phyloP scores from a whole-genome alignment of 768 basidiomycete genomes.

The Tephrocybe sp. region DNA sequence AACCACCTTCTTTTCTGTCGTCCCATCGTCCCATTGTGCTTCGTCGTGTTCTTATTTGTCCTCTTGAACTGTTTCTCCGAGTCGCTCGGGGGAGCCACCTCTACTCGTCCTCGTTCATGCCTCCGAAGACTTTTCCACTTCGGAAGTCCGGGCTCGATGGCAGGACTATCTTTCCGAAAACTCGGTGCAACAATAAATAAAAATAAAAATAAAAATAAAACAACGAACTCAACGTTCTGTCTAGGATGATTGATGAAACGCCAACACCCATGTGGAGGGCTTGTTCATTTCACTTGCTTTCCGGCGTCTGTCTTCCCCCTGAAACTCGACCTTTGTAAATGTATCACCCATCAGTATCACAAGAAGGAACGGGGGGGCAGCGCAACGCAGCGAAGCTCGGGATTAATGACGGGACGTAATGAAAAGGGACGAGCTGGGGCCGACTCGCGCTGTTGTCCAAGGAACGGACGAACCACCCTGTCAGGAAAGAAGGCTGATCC shows the following conservation, averaged over 20 bases:
- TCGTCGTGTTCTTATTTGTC: not conserved
- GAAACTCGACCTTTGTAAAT: not conserved
- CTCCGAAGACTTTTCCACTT: not conserved
- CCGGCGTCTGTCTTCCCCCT: not conserved
- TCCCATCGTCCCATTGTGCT: too few relatives aligned
- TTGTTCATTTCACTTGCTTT: not conserved
- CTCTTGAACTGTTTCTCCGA: not conserved
- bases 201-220: too few relatives aligned
- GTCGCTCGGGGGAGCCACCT: not conserved
- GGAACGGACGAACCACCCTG: too few relatives aligned
- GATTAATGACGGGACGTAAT: too few relatives aligned
- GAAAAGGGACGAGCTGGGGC: not conserved
- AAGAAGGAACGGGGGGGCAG: too few relatives aligned
- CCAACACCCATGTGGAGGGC: too few relatives aligned
- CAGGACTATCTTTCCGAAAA: too few relatives aligned
- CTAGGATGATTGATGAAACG: too few relatives aligned
- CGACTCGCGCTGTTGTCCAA: not conserved
- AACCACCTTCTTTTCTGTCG: not conserved
- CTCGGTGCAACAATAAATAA: too few relatives aligned
- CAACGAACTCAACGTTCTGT: too few relatives aligned
- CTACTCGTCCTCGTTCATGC: not conserved
- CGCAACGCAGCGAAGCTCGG: too few relatives aligned
- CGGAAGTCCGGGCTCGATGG: too few relatives aligned
- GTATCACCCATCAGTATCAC: not conserved
- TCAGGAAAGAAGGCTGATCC: not conserved